Evolutionary conservation across 176 grass and related monocot genomes (phyloP), one percentile per base, ranked within the genome.

Genomic region (Aegilops tauschii): DNA sequence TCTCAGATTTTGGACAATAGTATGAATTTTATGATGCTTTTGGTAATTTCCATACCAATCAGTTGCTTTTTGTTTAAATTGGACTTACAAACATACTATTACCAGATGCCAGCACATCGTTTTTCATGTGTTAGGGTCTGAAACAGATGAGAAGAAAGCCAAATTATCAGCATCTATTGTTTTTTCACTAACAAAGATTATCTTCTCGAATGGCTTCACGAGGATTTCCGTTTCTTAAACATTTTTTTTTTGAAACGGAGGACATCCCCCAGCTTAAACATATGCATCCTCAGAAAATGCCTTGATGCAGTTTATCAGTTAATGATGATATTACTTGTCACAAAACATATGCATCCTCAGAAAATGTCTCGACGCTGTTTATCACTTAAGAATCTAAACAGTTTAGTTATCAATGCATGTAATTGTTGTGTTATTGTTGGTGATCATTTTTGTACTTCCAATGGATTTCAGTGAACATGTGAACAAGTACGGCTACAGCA

Each of bases 381-480:
- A 62, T 11, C 30, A 28, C 18, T 9, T 23, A 23, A 76, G 39
- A 37, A 12, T 17, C 12, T 83, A 30, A 76, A 47, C 4, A 23
- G 8, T 16, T 73, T 12, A 42, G 54, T 56, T 72, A 70, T 1
- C 5, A 30, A 20, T 84, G 28, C 64, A 3, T 54, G 37, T 64
- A 78, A 40, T 66, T 40, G n/a, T 73, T 14, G 56, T 59, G 56
- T 59, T 59, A 59, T 72, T 34, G 2, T 39, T 44, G 12, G 14
- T 65, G n/a, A 65, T 65, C 21, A 61, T 37, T 54, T 2, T 73
- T 86, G 37, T 54, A 35, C 56, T 76, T 64, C 7, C 65, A 64
- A 47, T 52, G 62, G 25, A 37, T 89, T 65, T 65, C 85, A 98
- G 93, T 83, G 91, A 94, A 34, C 69, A 86, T 77, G 97, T 87